Percentiles rank a stretch among this genome's conserved stretches.
Evolutionary conservation across 768 basidiomycete genomes (phyloP).

Genomic region (Suillus cothurnatus): DNA sequence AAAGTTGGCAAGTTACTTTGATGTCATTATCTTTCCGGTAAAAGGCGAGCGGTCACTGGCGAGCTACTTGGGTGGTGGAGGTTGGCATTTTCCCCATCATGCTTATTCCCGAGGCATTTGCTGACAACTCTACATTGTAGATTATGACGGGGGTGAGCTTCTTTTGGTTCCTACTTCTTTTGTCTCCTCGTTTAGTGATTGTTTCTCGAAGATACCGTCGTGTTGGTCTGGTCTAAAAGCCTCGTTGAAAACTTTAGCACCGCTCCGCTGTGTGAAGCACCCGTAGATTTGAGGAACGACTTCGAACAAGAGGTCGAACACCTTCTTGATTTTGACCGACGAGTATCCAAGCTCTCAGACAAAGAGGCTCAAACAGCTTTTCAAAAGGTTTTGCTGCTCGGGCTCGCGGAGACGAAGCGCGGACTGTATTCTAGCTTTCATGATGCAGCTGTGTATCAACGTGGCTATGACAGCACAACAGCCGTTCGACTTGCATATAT

Average conservation of each 20-base stretch:
- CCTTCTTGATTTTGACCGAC: constrained; percentile 45
- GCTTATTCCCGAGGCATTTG: constrained; percentile 2
- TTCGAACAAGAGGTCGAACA: constrained; percentile 58
- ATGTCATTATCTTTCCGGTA: constrained; percentile 58
- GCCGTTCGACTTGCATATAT: constrained; percentile 65
- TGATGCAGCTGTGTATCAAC: constrained; percentile 50
- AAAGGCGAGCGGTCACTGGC: constrained; percentile 61
- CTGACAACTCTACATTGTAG: constrained; percentile 35
- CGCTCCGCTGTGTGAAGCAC: constrained; percentile 43
- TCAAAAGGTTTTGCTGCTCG: constrained; percentile 48
- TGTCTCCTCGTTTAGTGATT: background rate
- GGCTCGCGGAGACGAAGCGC: constrained; percentile 51
- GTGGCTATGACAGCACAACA: constrained; percentile 48
- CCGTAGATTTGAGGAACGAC: constrained; percentile 39
- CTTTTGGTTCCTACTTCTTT: background rate
- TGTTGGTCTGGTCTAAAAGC: constrained; percentile 45
- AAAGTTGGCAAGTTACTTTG: constrained; percentile 50
- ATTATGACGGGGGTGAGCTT: constrained; percentile 71
- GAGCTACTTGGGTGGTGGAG: constrained; percentile 72
- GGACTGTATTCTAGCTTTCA: constrained; percentile 67
- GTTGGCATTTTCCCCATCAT: constrained; percentile 38
- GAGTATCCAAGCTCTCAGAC: constrained; percentile 24
- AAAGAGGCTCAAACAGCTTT: constrained; percentile 42
- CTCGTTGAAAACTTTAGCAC: constrained; percentile 54
- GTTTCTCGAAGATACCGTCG: constrained; percentile 48